A percentile compares a stretch with the other conserved stretches of the same genome.
Evolutionary conservation across 306 rosid species (phyloP).

Genomic region (Pterocarpus macrocarpus): DNA sequence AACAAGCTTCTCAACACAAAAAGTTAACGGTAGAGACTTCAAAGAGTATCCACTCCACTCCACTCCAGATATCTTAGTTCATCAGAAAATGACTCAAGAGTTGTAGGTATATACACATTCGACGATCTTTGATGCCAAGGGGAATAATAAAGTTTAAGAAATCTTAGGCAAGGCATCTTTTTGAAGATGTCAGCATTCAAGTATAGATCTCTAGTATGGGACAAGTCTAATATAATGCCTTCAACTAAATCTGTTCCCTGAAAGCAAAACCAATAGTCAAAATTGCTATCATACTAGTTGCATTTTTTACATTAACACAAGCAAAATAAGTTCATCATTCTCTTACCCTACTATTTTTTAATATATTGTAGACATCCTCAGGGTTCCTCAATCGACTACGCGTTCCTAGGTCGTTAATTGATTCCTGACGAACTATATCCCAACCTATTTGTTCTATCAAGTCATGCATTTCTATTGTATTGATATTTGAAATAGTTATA

Average conservation of each 20-base stretch:
- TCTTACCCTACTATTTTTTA: neutral
- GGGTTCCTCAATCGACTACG: neutral
- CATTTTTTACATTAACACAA: too few relatives aligned
- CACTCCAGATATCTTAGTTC: neutral
- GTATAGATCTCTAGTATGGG: neutral
- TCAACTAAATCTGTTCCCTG: neutral
- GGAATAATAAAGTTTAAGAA: neutral
- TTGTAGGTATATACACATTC: neutral
- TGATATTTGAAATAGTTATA: neutral
- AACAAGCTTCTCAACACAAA: neutral
- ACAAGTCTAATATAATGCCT: neutral
- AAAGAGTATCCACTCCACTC: neutral
- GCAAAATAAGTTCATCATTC: neutral
- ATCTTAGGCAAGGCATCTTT: neutral
- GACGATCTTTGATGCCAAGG: too few relatives aligned
- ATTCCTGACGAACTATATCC: neutral
- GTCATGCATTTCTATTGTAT: constrained; percentile 34
- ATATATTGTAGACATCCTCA: neutral
- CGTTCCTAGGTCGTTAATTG: neutral
- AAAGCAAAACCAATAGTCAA: too few relatives aligned
- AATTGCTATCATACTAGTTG: neutral
- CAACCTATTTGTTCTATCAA: constrained; percentile 33
- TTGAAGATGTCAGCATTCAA: neutral
- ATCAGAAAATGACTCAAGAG: neutral
- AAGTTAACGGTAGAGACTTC: neutral